A percentile compares a stretch with the other conserved stretches of the same genome.
Evolutionary conservation across 768 basidiomycete species (phyloP).

Genomic region (Lactarius akahatsu): DNA sequence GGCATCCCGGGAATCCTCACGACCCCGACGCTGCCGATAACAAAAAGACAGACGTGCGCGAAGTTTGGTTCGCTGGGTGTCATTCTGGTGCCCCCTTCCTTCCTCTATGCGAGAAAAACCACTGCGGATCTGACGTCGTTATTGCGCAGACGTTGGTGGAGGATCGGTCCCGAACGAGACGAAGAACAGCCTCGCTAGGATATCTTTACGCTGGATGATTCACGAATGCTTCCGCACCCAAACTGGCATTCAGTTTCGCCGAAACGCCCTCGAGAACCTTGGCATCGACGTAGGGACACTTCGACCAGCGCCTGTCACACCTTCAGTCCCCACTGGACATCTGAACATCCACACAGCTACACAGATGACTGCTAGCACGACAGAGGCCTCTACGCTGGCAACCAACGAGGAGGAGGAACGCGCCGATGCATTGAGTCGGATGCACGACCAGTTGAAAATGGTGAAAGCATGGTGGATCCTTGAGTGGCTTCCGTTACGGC

Average conservation of each 20-base stretch:
- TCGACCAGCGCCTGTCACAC: conserved; percentile 10
- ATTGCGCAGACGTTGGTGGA: conserved; percentile 66
- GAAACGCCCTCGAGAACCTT: conserved; percentile 34
- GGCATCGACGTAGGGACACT: conserved; percentile 36
- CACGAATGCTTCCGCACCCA: conserved; percentile 51
- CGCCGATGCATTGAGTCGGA: conserved; percentile 50
- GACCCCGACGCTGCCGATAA: conserved; percentile 36
- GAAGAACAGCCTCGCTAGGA: conserved; percentile 61
- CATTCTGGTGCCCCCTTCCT: conserved; percentile 55
- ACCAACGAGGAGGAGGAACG: conserved; percentile 61
- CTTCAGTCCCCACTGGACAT: background rate
- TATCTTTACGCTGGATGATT: conserved; percentile 62
- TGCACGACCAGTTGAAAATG: conserved; percentile 57
- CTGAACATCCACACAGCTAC: background rate
- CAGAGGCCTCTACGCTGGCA: conserved; percentile 31
- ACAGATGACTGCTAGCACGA: conserved; percentile 4
- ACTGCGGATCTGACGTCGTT: conserved; percentile 4
- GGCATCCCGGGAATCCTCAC: conserved; percentile 33
- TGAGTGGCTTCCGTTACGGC: conserved; percentile 43
- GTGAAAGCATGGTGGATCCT: conserved; percentile 62
- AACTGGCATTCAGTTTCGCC: conserved; percentile 43
- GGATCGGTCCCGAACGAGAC: conserved; percentile 60
- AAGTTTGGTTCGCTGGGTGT: conserved; percentile 80
- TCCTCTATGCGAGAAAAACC: background rate
- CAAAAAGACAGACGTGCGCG: conserved; percentile 56